Base-by-base conservation (phyloP, 2,329 filamentous ascomycete genomes). In the Claviceps maximensis region DNA sequence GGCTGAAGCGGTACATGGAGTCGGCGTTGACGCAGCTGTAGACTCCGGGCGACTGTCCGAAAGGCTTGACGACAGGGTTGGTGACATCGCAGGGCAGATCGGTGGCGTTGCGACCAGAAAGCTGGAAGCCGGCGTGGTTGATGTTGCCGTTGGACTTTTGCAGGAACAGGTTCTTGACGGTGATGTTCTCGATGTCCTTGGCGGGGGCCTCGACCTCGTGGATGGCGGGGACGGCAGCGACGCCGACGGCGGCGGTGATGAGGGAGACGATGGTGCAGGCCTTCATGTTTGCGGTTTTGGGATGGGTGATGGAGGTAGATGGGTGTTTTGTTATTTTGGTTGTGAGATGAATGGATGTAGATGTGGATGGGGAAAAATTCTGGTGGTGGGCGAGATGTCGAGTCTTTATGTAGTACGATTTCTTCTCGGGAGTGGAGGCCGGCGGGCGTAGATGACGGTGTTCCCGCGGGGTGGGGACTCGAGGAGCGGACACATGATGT, bases 1-100 rank as follows among this genome's bases (percentile, higher is more conserved):
- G 50, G 19, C 48, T 49, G 61, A 67, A 67, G 46, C 61, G 53
- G 60, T 66, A 67, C 55, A 59, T 58, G 57, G 56, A 56, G 10
- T 59, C 58, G 51, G 59, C 15, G 33, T 38, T 38, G 33, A 38
- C 60, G 59, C 63, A 66, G 45, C 59, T 54, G 25, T 57, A 49
- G 50, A 57, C 59, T 31, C 54, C 55, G 42, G 36, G 10, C 2
- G 4, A 13, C 10, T 36, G 33, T 13, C 33, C 33, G 10, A 2
- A 6, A 6, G 36, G 15, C 15, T 6, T 3, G 13, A 38, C 15
- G 17, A 31, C 21, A 29, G 61, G 63, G 33, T 62, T 51, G 38
- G 23, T 25, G 21, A 25, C 54, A 3, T 25, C 2, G 57, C 61
- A 63, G 29, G 4, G 15, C 1, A 62, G 54, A 31, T 51, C 51